Evolutionary conservation across 306 rosid species (phyloP).

Genomic region (Calophaca sinica): DNA sequence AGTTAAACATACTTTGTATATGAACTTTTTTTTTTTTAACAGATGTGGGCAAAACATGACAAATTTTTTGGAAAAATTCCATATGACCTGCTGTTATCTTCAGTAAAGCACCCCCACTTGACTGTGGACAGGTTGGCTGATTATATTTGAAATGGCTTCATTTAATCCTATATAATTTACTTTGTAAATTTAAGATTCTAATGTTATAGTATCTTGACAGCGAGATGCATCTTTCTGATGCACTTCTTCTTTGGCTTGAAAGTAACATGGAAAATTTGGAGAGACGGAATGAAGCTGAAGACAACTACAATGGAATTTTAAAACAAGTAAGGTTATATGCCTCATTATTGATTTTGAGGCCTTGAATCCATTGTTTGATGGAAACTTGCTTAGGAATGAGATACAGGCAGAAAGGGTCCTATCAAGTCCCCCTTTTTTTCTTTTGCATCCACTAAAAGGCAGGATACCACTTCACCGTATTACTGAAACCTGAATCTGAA

Average conservation of each 20-base stretch:
- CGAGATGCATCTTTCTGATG: conserved; percentile 76
- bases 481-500: conserved; percentile 16
- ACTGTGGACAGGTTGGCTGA: conserved; percentile 74
- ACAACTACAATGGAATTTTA: conserved; percentile 51
- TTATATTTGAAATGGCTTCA: conserved; percentile 38
- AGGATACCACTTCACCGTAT: conserved; percentile 21
- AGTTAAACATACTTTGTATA: conserved; percentile 28
- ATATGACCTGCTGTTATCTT: conserved; percentile 57
- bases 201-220: conserved; percentile 59
- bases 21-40: conserved; percentile 44
- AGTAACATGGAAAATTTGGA: conserved; percentile 54
- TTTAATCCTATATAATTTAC: conserved; percentile 27
- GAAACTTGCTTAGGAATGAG: conserved; percentile 15
- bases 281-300: conserved; percentile 48
- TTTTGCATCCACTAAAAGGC: conserved; percentile 22
- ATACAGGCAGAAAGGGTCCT: conserved; percentile 19
- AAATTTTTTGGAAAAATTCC: conserved; percentile 61
- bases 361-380: conserved; percentile 16
- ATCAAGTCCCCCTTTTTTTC: neutral
- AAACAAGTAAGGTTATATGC: conserved; percentile 59
- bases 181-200: conserved; percentile 34
- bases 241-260: conserved; percentile 73
- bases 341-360: conserved; percentile 41
- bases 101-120: conserved; percentile 63
- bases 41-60: conserved; percentile 71